Evolutionary conservation across 345 rosid genomes (phyloP).

Genomic region (Aegle marmelos): DNA sequence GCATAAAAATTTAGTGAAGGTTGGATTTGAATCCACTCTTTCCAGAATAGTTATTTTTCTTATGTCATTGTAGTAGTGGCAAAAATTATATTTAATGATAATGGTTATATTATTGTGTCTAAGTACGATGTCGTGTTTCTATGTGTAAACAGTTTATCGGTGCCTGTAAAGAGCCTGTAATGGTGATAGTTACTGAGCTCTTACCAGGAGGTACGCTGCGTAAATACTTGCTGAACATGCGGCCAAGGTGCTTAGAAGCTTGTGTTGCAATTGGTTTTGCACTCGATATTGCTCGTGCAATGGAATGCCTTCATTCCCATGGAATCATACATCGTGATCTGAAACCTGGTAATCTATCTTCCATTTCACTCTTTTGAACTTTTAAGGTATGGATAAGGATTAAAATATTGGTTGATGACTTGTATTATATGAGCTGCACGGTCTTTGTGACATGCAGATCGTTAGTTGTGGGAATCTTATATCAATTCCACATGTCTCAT

Average conservation of each 20-base stretch:
- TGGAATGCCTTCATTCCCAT: slow-evolving; percentile 96
- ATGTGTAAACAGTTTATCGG: slow-evolving; percentile 68
- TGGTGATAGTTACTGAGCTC: slow-evolving; percentile 96
- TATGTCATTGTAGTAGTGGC: not conserved
- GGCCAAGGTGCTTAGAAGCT: slow-evolving; percentile 76
- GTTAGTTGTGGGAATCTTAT: slow-evolving; percentile 29
- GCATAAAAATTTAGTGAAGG: slow-evolving; percentile 93
- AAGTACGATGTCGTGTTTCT: slow-evolving; percentile 2
- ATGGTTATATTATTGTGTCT: not conserved
- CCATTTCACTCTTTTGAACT: not conserved
- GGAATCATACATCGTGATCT: slow-evolving; percentile 98
- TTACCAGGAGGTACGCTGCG: slow-evolving; percentile 79
- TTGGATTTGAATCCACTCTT: slow-evolving; percentile 21
- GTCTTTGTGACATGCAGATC: slow-evolving; percentile 15
- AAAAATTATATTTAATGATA: not conserved
- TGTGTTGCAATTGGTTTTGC: slow-evolving; percentile 79
- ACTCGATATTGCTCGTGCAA: slow-evolving; percentile 87
- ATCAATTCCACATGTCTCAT: slow-evolving; percentile 26
- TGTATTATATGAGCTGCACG: slow-evolving; percentile 24
- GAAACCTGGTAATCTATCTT: slow-evolving; percentile 67
- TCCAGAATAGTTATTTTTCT: not conserved
- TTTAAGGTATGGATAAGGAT: not conserved
- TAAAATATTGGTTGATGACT: slow-evolving; percentile 15
- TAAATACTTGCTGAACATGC: slow-evolving; percentile 72
- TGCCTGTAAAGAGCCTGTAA: slow-evolving; percentile 92